These are phyloP conservation scores for Phytophthora lateralis DNA, from an alignment of 352 stramenopile species.

Conservation along the genomic window DNA sequence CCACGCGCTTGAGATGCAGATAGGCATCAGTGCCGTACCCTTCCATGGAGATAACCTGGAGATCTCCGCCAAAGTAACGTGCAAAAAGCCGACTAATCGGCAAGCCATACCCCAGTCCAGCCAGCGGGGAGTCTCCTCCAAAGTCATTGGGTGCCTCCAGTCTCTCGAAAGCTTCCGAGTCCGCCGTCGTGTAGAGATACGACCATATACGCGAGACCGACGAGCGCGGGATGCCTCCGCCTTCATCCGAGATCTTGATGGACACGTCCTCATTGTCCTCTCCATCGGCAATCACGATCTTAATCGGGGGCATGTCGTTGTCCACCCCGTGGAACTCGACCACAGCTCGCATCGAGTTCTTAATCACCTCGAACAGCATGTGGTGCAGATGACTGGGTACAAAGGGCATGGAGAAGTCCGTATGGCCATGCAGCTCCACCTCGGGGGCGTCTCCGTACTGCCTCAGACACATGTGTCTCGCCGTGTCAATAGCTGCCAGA, in stretches of 20 bases:
- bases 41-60: constrained; percentile 99
- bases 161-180: constrained; percentile 93
- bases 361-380: constrained; percentile 99
- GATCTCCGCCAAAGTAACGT: constrained; percentile 99
- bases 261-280: constrained; percentile 99
- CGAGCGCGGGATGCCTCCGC: constrained; percentile 98
- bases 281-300: constrained; percentile 99
- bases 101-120: constrained; percentile 96
- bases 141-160: constrained; percentile 90
- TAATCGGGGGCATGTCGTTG: constrained; percentile 98
- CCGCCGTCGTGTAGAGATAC: constrained; percentile 99
- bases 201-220: constrained; percentile 99
- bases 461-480: constrained; percentile 98
- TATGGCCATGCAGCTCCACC: constrained; percentile 97
- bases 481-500: constrained; percentile 97
- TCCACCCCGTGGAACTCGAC: constrained; percentile 98
- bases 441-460: constrained; percentile 99
- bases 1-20: constrained; percentile 93
- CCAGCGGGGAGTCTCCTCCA: constrained; percentile 89
- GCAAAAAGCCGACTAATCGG: constrained; percentile 97
- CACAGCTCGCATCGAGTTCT: constrained; percentile 99
- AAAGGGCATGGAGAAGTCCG: constrained; percentile 99
- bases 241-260: constrained; percentile 99
- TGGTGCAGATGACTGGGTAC: constrained; percentile 96
- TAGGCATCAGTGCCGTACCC: constrained; percentile 99